Base-by-base conservation (phyloP, 164 flowering plant species). In the Cinnamomum micranthum region DNA sequence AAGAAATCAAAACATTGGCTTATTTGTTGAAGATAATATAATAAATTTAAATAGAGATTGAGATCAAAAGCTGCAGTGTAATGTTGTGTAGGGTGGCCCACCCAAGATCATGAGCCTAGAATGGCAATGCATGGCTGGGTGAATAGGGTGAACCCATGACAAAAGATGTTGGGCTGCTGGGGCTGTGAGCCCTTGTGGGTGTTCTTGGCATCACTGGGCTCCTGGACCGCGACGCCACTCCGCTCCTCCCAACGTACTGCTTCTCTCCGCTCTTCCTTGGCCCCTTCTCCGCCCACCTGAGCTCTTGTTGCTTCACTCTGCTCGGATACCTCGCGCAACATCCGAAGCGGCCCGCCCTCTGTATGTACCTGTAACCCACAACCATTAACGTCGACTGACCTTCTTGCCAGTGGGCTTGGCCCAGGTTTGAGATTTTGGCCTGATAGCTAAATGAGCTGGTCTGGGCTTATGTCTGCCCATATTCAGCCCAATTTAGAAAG, bases 221-320 rank as follows among this genome's bases (percentile, higher is more conserved):
- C 71, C 71, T 72, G 52, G 87, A 74, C 68, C 82, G 75, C 14
- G 77, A 65, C 59, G 50, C 69, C 69, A 67, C 66, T 9, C 71
- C 63, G 23, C 82, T 81, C 65, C 63, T 76, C 25, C 75, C 77
- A 10, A 76, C 31, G 13, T 52, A 55, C 23, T 33, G 55, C 4
- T 66, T 72, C 27, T 75, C 80, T 7, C 81, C 82, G 23, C 78
- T 80, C 64, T 77, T 75, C 73, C 89, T 83, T 0, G 89, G 89
- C 60, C 94, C 92, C 82, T 84, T 88, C 85, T 90, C 92, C 1
- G 89, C 92, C 91, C 92, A 88, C 67, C 70, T 81, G 4, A 87
- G 79, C 84, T 90, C 94, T 71, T 86, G 88, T 52, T 79, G 84
- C 83, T 82, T 88, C 74, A 83, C 87, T 17, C 2, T 55, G 31